Evolutionary conservation across 2,329 filamentous ascomycete genomes (phyloP).

Genomic region (Magnaporthiopsis rhizophila): DNA sequence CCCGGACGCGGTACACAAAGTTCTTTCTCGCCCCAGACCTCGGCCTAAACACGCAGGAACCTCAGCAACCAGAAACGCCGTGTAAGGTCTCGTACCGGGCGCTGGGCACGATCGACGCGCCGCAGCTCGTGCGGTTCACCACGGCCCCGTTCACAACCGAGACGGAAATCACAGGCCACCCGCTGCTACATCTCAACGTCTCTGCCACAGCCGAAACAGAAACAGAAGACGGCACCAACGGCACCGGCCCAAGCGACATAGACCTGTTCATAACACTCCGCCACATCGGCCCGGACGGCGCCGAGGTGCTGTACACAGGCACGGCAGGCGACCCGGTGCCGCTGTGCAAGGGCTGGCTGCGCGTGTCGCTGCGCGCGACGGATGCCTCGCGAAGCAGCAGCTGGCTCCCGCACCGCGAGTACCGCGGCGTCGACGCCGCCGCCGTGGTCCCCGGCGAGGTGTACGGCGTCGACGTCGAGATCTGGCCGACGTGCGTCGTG

Average conservation of each 20-base stretch:
- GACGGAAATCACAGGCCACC: slow-evolving; percentile 62
- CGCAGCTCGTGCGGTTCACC: slow-evolving; percentile 43
- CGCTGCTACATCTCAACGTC: slow-evolving; percentile 56
- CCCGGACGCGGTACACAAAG: slow-evolving; percentile 54
- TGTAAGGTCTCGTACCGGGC: slow-evolving; percentile 49
- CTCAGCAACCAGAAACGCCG: neutral
- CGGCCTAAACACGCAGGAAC: slow-evolving; percentile 20
- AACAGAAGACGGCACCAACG: slow-evolving; percentile 12
- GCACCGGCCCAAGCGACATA: slow-evolving; percentile 39
- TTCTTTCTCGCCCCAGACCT: slow-evolving; percentile 47
- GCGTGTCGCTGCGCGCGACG: slow-evolving; percentile 47
- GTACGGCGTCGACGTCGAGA: slow-evolving; percentile 53
- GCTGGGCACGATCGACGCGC: slow-evolving; percentile 46
- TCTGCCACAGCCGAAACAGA: slow-evolving; percentile 41
- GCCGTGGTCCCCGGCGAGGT: slow-evolving; percentile 46
- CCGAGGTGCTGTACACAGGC: slow-evolving; percentile 57
- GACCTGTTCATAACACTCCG: slow-evolving; percentile 57
- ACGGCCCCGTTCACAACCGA: slow-evolving; percentile 51
- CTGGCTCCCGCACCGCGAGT: slow-evolving; percentile 51
- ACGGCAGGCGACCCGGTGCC: slow-evolving; percentile 57
- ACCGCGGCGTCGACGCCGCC: slow-evolving; percentile 46
- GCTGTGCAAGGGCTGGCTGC: slow-evolving; percentile 56
- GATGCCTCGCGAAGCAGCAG: slow-evolving; percentile 42
- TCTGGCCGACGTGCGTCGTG: slow-evolving; percentile 58
- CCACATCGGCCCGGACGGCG: slow-evolving; percentile 43